A percentile compares a stretch with the other conserved stretches of the same genome.
These are phyloP conservation scores for Acarospora socialis DNA, from an alignment of 2,329 filamentous ascomycete species.

Conservation along the genomic window DNA sequence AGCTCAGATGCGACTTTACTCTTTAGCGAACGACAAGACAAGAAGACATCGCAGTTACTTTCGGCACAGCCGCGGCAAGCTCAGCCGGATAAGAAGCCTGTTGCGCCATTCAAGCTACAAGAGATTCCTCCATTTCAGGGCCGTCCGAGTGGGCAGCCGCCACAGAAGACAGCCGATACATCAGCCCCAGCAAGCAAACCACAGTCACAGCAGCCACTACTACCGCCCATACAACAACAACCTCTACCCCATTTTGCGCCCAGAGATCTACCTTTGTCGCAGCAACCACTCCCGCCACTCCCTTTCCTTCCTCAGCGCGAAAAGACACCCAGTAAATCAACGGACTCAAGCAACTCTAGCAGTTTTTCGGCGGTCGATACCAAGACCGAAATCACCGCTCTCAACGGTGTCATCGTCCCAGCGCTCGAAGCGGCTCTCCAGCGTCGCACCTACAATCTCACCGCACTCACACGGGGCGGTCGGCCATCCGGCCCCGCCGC, in stretches of 20 bases:
- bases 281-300: conserved; percentile 20
- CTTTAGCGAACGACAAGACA: too few species aligned
- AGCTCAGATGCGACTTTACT: too few species aligned
- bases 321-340: conserved; percentile 8
- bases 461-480: conserved; percentile 30
- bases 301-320: conserved; percentile 13
- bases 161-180: conserved; percentile 11
- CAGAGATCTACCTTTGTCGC: conserved; percentile 10
- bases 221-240: conserved; percentile 14
- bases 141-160: conserved; percentile 14
- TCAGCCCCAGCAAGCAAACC: conserved; percentile 8
- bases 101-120: conserved; percentile 18
- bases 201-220: conserved; percentile 6
- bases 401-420: conserved; percentile 83
- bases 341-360: conserved; percentile 24
- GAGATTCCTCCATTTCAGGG: conserved; percentile 23
- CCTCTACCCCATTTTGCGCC: conserved; percentile 10
- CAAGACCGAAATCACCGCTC: conserved; percentile 63
- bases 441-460: conserved; percentile 50
- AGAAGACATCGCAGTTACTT: too few species aligned
- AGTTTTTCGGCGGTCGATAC: conserved; percentile 44
- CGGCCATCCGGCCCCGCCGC: conserved; percentile 17
- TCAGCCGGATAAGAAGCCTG: conserved; percentile 16
- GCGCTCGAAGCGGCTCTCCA: conserved; percentile 84
- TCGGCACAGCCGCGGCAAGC: too few species aligned